A percentile compares a stretch with the other conserved stretches of the same genome.
phyloP scores from a whole-genome alignment of 441 rosid genomes.

The Omphalea diandra region DNA sequence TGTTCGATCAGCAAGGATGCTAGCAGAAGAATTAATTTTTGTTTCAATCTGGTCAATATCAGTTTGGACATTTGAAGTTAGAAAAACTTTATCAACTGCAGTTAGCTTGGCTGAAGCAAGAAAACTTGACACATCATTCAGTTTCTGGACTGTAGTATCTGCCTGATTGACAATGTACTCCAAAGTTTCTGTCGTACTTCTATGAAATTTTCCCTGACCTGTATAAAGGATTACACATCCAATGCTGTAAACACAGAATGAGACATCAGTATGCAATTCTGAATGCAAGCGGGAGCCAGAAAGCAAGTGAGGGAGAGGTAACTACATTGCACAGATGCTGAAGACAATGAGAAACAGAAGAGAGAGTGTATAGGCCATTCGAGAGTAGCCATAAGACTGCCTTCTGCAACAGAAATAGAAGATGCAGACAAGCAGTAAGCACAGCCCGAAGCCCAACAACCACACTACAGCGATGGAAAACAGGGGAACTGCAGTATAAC shows the following conservation, averaged over 20 bases:
- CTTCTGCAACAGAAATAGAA: constrained; percentile 51
- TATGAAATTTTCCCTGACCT: constrained; percentile 70
- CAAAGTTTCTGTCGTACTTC: constrained; percentile 61
- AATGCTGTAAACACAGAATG: constrained; percentile 40
- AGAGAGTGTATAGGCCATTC: constrained; percentile 59
- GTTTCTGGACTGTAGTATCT: constrained; percentile 51
- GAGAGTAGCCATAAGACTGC: constrained; percentile 63
- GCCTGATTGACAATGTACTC: constrained; percentile 74
- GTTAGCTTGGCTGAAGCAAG: constrained; percentile 69
- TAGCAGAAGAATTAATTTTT: constrained; percentile 64
- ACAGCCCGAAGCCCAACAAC: constrained; percentile 72
- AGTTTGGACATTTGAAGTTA: constrained; percentile 72
- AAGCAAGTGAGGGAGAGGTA: not conserved
- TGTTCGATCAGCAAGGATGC: constrained; percentile 48
- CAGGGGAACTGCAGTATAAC: constrained; percentile 73
- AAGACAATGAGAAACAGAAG: constrained; percentile 65
- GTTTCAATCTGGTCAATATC: constrained; percentile 72
- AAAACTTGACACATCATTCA: constrained; percentile 59
- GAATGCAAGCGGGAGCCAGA: no score
- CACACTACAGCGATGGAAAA: constrained; percentile 60
- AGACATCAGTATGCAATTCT: not conserved
- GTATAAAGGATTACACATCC: constrained; percentile 79
- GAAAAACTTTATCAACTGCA: constrained; percentile 60
- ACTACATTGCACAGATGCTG: constrained; percentile 63
- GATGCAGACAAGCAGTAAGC: constrained; percentile 45